phyloP scores from a whole-genome alignment of 208 protist genomes.

The Endotrypanum monterogeii region DNA sequence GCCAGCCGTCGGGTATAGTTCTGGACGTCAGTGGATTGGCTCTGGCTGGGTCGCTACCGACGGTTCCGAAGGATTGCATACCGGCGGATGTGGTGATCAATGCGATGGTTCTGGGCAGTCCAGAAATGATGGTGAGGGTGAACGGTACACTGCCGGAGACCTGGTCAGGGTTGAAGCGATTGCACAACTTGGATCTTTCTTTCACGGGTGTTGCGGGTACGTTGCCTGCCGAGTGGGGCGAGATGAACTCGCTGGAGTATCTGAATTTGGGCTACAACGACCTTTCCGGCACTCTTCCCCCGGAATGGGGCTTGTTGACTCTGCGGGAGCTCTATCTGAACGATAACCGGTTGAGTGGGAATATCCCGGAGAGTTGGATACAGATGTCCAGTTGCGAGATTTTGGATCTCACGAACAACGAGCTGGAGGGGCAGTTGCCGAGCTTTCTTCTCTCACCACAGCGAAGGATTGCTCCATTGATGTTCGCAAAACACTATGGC shows the following conservation, averaged over 20 bases:
- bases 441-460: neutral
- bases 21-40: neutral
- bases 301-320: neutral
- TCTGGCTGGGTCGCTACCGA: neutral
- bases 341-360: slow-evolving; percentile 5
- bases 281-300: slow-evolving; percentile 9
- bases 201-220: neutral
- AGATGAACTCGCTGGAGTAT: neutral
- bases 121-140: neutral
- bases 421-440: neutral
- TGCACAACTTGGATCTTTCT: slow-evolving; percentile 1
- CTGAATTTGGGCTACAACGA: slow-evolving; percentile 8
- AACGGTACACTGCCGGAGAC: neutral
- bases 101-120: neutral
- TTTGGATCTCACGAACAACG: slow-evolving; percentile 2
- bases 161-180: neutral
- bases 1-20: neutral
- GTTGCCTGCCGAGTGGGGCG: slow-evolving; percentile 6
- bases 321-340: slow-evolving; percentile 2
- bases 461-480: neutral
- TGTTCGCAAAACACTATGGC: neutral
- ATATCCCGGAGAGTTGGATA: slow-evolving; percentile 2
- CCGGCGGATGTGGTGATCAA: neutral
- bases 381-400: neutral
- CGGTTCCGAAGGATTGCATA: neutral